Evolutionary conservation across 164 flowering plant species (phyloP).

Genomic region (Magnolia officinalis): DNA sequence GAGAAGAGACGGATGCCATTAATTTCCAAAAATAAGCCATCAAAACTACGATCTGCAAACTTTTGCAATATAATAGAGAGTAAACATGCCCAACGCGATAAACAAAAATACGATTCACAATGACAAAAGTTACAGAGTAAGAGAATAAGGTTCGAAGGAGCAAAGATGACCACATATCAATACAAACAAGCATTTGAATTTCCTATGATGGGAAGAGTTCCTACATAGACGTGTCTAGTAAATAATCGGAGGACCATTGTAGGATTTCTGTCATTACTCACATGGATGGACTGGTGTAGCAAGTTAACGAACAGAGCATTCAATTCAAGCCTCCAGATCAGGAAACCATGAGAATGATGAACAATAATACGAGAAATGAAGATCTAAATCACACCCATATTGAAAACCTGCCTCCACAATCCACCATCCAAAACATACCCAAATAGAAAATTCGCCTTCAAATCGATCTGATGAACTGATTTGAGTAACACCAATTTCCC

Average conservation of each 20-base stretch:
- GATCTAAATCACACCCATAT: background rate
- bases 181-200: background rate
- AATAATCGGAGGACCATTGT: background rate
- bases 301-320: no score
- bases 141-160: background rate
- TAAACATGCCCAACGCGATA: no score
- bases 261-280: background rate
- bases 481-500: background rate
- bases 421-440: background rate
- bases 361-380: background rate
- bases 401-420: background rate
- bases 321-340: background rate
- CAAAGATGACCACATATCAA: background rate
- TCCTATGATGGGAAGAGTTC: background rate
- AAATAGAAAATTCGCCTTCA: background rate
- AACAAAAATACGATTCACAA: no score
- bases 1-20: no score
- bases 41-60: no score
- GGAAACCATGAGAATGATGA: background rate
- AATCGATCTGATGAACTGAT: background rate
- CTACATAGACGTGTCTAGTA: background rate
- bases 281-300: background rate
- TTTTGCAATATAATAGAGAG: no score
- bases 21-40: no score
- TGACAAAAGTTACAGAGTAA: no score